Evolutionary conservation across 768 basidiomycete genomes (phyloP).

Genomic region (Russula emetica): DNA sequence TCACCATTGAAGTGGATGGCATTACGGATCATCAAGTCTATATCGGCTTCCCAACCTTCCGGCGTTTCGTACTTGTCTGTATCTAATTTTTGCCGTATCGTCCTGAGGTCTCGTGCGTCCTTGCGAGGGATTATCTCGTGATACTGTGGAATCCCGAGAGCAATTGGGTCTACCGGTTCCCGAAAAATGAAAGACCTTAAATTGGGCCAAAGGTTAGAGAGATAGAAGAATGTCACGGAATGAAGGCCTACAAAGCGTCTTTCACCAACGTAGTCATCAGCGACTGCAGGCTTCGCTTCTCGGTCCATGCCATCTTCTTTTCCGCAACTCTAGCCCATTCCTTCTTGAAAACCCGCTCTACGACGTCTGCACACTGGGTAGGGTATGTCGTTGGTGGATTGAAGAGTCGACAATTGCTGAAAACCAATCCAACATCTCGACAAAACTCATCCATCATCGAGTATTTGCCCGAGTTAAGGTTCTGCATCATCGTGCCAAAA

Average conservation of each 20-base stretch:
- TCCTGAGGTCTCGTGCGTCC: slow-evolving; percentile 80
- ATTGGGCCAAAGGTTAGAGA: slow-evolving; percentile 1
- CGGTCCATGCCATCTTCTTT: slow-evolving; percentile 66
- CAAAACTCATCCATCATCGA: slow-evolving; percentile 76
- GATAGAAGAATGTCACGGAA: slow-evolving; percentile 21
- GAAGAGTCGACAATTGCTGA: slow-evolving; percentile 88
- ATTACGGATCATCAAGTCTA: slow-evolving; percentile 84
- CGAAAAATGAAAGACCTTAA: slow-evolving; percentile 71
- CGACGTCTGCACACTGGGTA: slow-evolving; percentile 59
- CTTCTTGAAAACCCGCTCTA: slow-evolving; percentile 73
- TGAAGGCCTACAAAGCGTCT: slow-evolving; percentile 54
- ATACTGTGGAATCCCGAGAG: slow-evolving; percentile 81
- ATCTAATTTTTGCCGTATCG: slow-evolving; percentile 78
- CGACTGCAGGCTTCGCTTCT: slow-evolving; percentile 73
- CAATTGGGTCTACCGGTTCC: slow-evolving; percentile 84
- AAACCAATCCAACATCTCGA: slow-evolving; percentile 75
- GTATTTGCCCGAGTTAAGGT: slow-evolving; percentile 66
- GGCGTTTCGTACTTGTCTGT: slow-evolving; percentile 74
- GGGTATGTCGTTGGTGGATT: slow-evolving; percentile 82
- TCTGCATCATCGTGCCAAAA: slow-evolving; percentile 72
- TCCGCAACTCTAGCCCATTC: slow-evolving; percentile 82
- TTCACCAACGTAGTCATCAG: slow-evolving; percentile 65
- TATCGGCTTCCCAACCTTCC: slow-evolving; percentile 78
- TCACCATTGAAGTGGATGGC: slow-evolving; percentile 84
- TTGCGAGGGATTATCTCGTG: slow-evolving; percentile 80